These are phyloP conservation scores for Chrysanthemum lavandulifolium DNA, from an alignment of 129 eudicot genomes.

Conservation along the genomic window DNA sequence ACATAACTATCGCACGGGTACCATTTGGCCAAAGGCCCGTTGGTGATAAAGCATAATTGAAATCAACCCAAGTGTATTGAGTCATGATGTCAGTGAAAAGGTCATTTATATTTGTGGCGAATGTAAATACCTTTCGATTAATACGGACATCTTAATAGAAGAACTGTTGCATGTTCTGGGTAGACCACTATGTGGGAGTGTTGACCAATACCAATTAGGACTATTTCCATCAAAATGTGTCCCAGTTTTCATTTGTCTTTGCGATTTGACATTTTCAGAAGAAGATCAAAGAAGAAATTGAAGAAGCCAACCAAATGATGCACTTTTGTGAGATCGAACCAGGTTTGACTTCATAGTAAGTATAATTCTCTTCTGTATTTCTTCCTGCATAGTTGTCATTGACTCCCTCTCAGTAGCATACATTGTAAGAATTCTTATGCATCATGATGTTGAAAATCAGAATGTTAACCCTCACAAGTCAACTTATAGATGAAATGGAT, in stretches of 20 bases:
- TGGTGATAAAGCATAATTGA: too few species aligned
- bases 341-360: conserved; percentile 4
- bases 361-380: neutral
- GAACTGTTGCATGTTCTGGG: too few species aligned
- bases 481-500: neutral
- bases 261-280: conserved; percentile 5
- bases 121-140: too few species aligned
- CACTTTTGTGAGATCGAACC: neutral
- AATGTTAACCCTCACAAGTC: neutral
- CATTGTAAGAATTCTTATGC: neutral
- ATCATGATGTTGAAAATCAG: neutral
- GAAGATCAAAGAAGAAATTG: conserved; percentile 10
- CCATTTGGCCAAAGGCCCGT: too few species aligned
- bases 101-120: too few species aligned
- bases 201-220: too few species aligned
- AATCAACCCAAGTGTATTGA: too few species aligned
- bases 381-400: neutral
- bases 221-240: neutral
- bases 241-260: neutral
- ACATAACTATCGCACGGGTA: too few species aligned
- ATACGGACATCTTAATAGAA: too few species aligned
- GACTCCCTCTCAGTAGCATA: conserved; percentile 1
- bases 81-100: too few species aligned
- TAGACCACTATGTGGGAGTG: neutral
- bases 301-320: conserved; percentile 13